phyloP scores from a whole-genome alignment of 176 grass and related monocot genomes.

The Oryza brachyantha region DNA sequence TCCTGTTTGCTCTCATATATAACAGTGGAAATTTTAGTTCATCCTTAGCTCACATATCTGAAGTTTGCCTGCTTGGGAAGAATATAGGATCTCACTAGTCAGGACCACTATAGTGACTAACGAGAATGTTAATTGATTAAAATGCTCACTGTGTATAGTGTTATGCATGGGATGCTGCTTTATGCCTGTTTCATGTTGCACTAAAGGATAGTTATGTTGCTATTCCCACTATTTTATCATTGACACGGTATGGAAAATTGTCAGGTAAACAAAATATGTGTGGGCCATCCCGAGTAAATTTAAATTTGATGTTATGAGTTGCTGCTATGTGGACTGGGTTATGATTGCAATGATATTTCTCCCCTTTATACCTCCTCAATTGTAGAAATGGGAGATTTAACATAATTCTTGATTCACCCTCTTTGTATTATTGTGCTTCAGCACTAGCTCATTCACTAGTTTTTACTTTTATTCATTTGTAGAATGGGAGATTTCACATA shows the following conservation, averaged over 20 bases:
- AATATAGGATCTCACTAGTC: neutral
- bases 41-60: neutral
- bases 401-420: neutral
- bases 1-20: neutral
- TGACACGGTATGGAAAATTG: neutral
- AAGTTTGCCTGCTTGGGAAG: neutral
- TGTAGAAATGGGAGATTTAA: neutral
- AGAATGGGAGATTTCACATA: neutral
- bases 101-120: neutral
- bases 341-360: neutral
- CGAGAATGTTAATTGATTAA: neutral
- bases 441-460: conserved; percentile 1
- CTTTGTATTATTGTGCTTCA: neutral
- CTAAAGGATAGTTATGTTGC: neutral
- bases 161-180: neutral
- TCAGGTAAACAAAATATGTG: neutral
- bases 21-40: neutral
- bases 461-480: conserved; percentile 22
- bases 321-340: neutral
- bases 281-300: neutral
- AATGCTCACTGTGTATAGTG: neutral
- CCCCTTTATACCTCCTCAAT: neutral
- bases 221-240: conserved; percentile 9
- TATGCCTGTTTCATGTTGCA: neutral
- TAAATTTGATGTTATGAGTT: neutral